A percentile compares a stretch with the other conserved stretches of the same genome.
Evolutionary conservation across 768 basidiomycete genomes (phyloP).

Genomic region (Pleurotus eryngii): DNA sequence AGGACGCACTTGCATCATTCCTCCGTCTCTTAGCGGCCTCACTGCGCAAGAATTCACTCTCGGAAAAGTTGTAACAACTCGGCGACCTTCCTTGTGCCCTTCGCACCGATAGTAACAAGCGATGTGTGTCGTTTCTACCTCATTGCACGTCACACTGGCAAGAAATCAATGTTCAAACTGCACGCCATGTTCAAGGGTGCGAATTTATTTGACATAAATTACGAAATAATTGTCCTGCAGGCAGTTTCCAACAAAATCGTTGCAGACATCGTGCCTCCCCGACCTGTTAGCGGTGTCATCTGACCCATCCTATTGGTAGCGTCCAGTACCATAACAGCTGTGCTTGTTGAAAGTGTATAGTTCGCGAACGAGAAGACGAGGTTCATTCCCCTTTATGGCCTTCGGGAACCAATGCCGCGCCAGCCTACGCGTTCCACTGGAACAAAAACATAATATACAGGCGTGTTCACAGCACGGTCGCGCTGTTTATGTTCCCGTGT

Average conservation of each 20-base stretch:
- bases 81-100: neutral
- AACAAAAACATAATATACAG: no score
- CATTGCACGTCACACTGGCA: neutral
- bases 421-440: no score
- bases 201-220: conserved; percentile 1
- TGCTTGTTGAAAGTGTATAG: no score
- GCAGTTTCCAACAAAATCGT: neutral
- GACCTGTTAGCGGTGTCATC: neutral
- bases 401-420: no score
- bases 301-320: neutral
- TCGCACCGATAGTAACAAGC: neutral
- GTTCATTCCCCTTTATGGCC: no score
- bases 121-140: neutral
- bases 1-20: neutral
- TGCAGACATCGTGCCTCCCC: neutral
- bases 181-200: conserved; percentile 5
- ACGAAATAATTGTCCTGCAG: conserved; percentile 2
- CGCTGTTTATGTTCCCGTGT: no score
- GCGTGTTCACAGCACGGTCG: no score
- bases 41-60: no score
- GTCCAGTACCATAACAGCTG: neutral
- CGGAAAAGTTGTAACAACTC: neutral
- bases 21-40: neutral
- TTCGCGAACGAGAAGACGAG: no score
- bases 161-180: neutral